phyloP scores from a whole-genome alignment of 1,284 basidiomycete genomes.

The Pseudozyma flocculosa region DNA sequence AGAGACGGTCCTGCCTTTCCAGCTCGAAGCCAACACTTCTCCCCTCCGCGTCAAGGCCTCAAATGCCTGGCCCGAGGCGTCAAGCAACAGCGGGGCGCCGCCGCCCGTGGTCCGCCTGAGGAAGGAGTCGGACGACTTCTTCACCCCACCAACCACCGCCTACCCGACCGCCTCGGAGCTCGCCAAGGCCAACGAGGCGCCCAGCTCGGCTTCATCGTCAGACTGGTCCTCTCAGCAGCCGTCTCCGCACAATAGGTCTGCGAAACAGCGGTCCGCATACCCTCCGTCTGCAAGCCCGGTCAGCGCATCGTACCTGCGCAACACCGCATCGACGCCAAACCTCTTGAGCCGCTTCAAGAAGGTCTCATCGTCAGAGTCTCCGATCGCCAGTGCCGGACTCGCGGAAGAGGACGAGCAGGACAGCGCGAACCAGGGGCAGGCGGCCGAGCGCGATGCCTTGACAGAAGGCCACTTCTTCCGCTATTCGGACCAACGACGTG shows the following conservation, averaged over 20 bases:
- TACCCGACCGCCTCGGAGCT: slow-evolving; percentile 3
- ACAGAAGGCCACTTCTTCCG: slow-evolving; percentile 3
- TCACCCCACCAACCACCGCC: slow-evolving; percentile 26
- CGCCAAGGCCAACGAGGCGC: slow-evolving; percentile 1
- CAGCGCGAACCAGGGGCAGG: background rate
- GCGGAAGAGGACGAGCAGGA: too few relatives aligned
- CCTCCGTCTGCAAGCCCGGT: slow-evolving; percentile 4
- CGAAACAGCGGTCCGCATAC: background rate
- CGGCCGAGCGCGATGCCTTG: background rate
- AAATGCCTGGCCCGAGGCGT: slow-evolving; percentile 6
- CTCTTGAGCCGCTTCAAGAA: slow-evolving; percentile 23
- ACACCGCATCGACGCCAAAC: slow-evolving; percentile 49
- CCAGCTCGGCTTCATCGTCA: slow-evolving; percentile 13
- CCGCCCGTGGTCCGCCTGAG: background rate
- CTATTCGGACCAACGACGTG: slow-evolving; percentile 24
- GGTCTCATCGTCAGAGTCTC: too few relatives aligned
- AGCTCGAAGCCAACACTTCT: slow-evolving; percentile 1
- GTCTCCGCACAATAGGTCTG: background rate
- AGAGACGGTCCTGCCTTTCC: slow-evolving; percentile 48
- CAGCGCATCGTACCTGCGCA: slow-evolving; percentile 32
- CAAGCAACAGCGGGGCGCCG: background rate
- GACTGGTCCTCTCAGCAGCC: background rate
- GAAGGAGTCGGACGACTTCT: slow-evolving; percentile 8
- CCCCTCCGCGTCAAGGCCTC: slow-evolving; percentile 5
- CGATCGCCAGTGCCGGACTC: too few relatives aligned